These are phyloP conservation scores for Paecilomyces variotii DNA, from an alignment of 2,329 filamentous ascomycete species.

Conservation along the genomic window DNA sequence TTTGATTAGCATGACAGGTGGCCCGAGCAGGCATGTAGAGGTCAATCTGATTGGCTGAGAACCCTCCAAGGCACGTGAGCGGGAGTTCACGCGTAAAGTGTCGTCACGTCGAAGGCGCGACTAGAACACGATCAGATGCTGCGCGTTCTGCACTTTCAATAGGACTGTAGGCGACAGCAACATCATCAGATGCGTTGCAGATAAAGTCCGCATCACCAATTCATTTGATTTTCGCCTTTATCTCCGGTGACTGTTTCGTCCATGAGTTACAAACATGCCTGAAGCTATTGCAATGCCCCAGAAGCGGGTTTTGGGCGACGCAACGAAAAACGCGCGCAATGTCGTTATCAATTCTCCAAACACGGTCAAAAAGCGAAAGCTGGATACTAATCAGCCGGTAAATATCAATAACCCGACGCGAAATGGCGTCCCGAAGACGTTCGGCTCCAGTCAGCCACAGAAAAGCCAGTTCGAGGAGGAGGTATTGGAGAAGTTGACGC, in stretches of 20 bases:
- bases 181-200: not conserved
- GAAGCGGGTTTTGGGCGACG: slow-evolving; percentile 65
- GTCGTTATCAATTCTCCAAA: slow-evolving; percentile 45
- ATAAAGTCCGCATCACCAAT: not conserved
- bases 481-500: slow-evolving; percentile 89
- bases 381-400: slow-evolving; percentile 49
- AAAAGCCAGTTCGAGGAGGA: slow-evolving; percentile 93
- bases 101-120: slow-evolving; percentile 13
- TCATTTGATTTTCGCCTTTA: not conserved
- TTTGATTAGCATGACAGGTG: not conserved
- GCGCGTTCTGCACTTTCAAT: not conserved
- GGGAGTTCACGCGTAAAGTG: slow-evolving; percentile 3
- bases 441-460: slow-evolving; percentile 55
- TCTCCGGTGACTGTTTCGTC: not conserved
- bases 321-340: slow-evolving; percentile 57
- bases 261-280: slow-evolving; percentile 25
- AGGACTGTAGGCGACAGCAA: not conserved
- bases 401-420: slow-evolving; percentile 55
- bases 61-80: not conserved
- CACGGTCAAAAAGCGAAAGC: slow-evolving; percentile 71
- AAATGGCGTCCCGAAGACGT: slow-evolving; percentile 47
- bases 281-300: slow-evolving; percentile 45
- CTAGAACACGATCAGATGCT: slow-evolving; percentile 9
- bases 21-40: not conserved
- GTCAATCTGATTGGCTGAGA: not conserved